Evolutionary conservation across 1,284 basidiomycete species (phyloP).

Genomic region (Trametes versicolor): DNA sequence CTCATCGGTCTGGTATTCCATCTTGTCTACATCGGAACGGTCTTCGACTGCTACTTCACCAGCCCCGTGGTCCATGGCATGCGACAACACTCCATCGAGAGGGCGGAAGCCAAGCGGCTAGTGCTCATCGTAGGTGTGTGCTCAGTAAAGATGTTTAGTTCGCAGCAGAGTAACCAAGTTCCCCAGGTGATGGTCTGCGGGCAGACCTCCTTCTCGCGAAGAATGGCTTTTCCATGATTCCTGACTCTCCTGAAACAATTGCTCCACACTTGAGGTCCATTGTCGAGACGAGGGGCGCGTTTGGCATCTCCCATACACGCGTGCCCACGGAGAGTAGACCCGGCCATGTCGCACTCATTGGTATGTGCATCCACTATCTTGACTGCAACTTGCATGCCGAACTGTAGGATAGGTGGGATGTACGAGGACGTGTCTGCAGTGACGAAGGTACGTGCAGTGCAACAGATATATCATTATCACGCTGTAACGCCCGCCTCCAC

Average conservation of each 20-base stretch:
- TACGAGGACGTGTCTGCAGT: constrained; percentile 94
- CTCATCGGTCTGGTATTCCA: constrained; percentile 79
- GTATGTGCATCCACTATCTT: constrained; percentile 47
- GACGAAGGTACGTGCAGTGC: constrained; percentile 66
- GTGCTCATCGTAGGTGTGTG: constrained; percentile 82
- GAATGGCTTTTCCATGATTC: constrained; percentile 65
- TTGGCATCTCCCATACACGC: constrained; percentile 87
- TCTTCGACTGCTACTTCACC: constrained; percentile 93
- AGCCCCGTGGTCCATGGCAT: constrained; percentile 83
- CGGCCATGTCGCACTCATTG: constrained; percentile 91
- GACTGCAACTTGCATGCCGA: not conserved
- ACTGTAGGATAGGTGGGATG: constrained; percentile 70
- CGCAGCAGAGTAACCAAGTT: not conserved
- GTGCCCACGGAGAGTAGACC: constrained; percentile 92
- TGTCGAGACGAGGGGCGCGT: constrained; percentile 74
- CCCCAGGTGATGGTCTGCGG: constrained; percentile 80
- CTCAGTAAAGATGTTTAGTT: not conserved
- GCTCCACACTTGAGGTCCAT: constrained; percentile 83
- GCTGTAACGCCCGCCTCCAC: constrained; percentile 12
- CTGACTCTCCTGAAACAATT: constrained; percentile 65
- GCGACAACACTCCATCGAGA: constrained; percentile 58
- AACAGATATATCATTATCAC: not conserved
- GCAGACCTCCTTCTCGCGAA: constrained; percentile 83
- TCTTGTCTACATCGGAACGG: constrained; percentile 74
- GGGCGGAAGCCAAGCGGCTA: constrained; percentile 72